These are phyloP conservation scores for Ajuga chamaepitys DNA, from an alignment of 257 asterid genomes.

Conservation along the genomic window DNA sequence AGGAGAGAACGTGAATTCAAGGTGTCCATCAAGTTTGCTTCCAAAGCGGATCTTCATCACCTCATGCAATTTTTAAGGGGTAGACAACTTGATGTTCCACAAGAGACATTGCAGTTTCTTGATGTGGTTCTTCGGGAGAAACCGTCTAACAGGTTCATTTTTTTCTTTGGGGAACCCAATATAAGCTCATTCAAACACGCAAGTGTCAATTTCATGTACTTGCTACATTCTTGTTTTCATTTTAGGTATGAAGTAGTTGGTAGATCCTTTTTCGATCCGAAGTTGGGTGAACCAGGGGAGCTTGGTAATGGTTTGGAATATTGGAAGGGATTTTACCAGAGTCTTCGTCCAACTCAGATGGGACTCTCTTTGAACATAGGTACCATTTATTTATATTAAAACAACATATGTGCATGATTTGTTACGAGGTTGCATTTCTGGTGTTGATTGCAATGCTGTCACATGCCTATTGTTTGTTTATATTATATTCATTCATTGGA, in stretches of 20 bases:
- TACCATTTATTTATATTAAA: conserved; percentile 8
- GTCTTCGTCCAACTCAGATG: conserved; percentile 88
- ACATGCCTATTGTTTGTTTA: not conserved
- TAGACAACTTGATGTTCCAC: conserved; percentile 52
- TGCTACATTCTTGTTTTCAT: not conserved
- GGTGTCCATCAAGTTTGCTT: conserved; percentile 55
- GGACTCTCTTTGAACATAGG: conserved; percentile 80
- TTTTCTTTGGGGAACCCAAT: not conserved
- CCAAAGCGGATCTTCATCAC: conserved; percentile 51
- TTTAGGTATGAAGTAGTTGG: conserved; percentile 64
- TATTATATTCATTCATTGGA: not conserved
- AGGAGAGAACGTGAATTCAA: conserved; percentile 61
- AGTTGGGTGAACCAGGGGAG: conserved; percentile 27
- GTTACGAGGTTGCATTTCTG: not conserved
- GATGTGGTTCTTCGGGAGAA: conserved; percentile 71
- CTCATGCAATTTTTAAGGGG: conserved; percentile 40
- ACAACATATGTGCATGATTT: not conserved
- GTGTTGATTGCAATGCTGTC: not conserved
- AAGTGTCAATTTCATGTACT: not conserved
- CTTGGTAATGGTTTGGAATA: conserved; percentile 61
- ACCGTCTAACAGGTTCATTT: conserved; percentile 32
- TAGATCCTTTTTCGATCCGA: conserved; percentile 51
- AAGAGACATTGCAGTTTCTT: conserved; percentile 64
- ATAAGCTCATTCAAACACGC: not conserved
- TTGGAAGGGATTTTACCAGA: conserved; percentile 81